Percentiles rank a stretch among this genome's conserved stretches.
Evolutionary conservation across 228 moss, liverwort and hornwort species (phyloP).

Genomic region (Sphagnum fallax): DNA sequence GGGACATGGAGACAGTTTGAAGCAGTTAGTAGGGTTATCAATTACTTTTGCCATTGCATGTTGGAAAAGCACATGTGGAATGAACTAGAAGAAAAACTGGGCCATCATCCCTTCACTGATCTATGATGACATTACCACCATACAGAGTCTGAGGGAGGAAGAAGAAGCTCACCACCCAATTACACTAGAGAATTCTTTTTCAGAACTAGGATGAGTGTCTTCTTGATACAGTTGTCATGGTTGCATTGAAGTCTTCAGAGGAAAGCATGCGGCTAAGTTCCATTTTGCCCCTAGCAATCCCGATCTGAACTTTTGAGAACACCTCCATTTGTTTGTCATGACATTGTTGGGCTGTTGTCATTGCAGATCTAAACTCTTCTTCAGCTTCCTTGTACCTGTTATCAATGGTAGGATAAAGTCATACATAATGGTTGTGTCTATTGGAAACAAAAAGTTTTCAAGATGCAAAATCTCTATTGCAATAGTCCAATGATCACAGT

Average conservation of each 20-base stretch:
- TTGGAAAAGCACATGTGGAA: no score
- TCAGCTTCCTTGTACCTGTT: constrained; percentile 65
- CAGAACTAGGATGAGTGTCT: no score
- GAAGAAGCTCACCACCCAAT: no score
- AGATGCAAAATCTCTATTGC: background rate
- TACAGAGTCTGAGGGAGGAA: no score
- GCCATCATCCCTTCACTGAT: no score
- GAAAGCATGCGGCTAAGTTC: constrained; percentile 31
- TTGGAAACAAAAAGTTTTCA: background rate
- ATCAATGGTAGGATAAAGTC: background rate
- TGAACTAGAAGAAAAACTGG: no score
- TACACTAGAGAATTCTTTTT: no score
- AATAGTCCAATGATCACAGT: background rate
- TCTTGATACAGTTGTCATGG: constrained; percentile 27
- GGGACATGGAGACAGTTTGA: no score
- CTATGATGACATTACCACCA: no score
- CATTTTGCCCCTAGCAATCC: constrained; percentile 60
- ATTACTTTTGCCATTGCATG: no score
- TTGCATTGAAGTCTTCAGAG: constrained; percentile 43
- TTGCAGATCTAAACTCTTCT: constrained; percentile 47
- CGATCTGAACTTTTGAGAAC: constrained; percentile 71
- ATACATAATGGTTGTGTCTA: background rate
- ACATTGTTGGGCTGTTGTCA: constrained; percentile 58
- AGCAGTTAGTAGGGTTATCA: no score
- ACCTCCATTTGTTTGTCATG: constrained; percentile 60